A percentile compares a stretch with the other conserved stretches of the same genome.
Evolutionary conservation across 1,284 basidiomycete genomes (phyloP).

Genomic region (Apiotrichum brassicae): DNA sequence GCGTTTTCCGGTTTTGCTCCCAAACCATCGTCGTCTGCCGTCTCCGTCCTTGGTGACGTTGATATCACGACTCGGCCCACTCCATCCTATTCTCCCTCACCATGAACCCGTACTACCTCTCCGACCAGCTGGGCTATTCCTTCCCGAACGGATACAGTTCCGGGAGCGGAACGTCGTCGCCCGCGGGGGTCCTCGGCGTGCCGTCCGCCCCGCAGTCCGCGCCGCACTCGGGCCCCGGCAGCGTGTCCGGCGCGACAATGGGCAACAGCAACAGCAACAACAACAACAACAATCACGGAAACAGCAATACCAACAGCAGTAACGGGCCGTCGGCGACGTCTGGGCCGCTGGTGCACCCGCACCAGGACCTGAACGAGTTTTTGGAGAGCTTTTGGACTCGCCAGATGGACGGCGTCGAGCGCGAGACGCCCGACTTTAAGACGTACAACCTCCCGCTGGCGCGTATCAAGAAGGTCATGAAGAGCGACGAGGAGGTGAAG

Average conservation of each 20-base stretch:
- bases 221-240: neutral
- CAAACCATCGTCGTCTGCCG: too few relatives aligned
- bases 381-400: slow-evolving; percentile 45
- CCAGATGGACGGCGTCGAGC: slow-evolving; percentile 45
- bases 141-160: slow-evolving; percentile 13
- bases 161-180: slow-evolving; percentile 55
- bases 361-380: slow-evolving; percentile 43
- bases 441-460: slow-evolving; percentile 54
- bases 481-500: slow-evolving; percentile 94
- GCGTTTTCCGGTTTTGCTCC: too few relatives aligned
- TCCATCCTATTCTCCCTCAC: neutral
- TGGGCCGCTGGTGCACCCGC: slow-evolving; percentile 34
- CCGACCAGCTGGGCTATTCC: slow-evolving; percentile 7
- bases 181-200: slow-evolving; percentile 57
- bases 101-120: slow-evolving; percentile 21
- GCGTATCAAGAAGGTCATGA: slow-evolving; percentile 96
- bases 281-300: neutral
- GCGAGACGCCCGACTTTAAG: slow-evolving; percentile 41
- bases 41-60: too few relatives aligned
- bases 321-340: slow-evolving; percentile 2
- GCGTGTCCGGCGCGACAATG: neutral
- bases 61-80: too few relatives aligned
- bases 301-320: neutral
- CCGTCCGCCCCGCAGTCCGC: neutral
- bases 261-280: neutral